Evolutionary conservation across 257 asterid species (phyloP).

Genomic region (Mentha longifolia): DNA sequence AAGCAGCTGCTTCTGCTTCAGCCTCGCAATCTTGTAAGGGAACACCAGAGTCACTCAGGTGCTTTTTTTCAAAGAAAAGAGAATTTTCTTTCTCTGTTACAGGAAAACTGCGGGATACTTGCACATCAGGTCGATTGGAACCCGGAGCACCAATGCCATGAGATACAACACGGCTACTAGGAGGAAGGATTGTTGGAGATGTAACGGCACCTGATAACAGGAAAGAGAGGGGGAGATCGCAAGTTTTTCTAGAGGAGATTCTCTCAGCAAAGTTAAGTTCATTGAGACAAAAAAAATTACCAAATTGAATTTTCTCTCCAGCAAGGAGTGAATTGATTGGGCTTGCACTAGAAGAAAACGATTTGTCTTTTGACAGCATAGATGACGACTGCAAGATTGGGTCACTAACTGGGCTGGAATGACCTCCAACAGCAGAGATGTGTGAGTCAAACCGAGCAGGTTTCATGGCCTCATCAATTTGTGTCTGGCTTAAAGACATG

Average conservation of each 20-base stretch:
- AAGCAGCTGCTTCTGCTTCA: conserved; percentile 97
- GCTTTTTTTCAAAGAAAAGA: conserved; percentile 70
- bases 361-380: conserved; percentile 63
- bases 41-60: conserved; percentile 52
- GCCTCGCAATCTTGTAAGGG: conserved; percentile 74
- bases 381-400: conserved; percentile 62
- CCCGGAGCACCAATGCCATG: conserved; percentile 87
- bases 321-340: conserved; percentile 93
- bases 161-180: conserved; percentile 59
- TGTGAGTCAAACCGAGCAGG: conserved; percentile 69
- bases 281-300: conserved; percentile 40
- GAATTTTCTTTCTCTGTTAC: conserved; percentile 56
- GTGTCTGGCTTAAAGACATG: conserved; percentile 86
- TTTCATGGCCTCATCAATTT: conserved; percentile 89
- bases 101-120: conserved; percentile 59
- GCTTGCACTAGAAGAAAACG: conserved; percentile 72
- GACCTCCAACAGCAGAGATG: conserved; percentile 67
- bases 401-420: conserved; percentile 55
- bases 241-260: conserved; percentile 5
- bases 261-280: neutral
- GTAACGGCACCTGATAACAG: conserved; percentile 82
- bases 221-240: neutral
- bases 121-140: conserved; percentile 72
- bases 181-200: conserved; percentile 85
- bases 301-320: conserved; percentile 96